phyloP scores from a whole-genome alignment of 2,329 filamentous ascomycete species.

The Tolypocladium inflatum region DNA sequence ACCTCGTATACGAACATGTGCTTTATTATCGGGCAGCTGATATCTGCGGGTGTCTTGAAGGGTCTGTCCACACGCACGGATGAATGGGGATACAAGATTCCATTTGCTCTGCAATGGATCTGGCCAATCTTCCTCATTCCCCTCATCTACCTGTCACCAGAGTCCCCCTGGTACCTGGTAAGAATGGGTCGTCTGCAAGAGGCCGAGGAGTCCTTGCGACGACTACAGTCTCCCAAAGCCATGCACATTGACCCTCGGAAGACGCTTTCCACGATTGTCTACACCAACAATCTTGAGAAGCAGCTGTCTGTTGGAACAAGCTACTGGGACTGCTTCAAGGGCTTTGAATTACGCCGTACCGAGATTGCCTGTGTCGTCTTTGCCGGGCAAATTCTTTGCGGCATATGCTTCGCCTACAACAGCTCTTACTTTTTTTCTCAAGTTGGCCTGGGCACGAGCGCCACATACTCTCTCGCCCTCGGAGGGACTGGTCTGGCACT shows the following conservation, averaged over 20 bases:
- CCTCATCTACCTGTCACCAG: constrained; percentile 31
- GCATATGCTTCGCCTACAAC: constrained; percentile 27
- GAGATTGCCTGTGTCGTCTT: constrained; percentile 25
- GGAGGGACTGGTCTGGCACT: constrained; percentile 28
- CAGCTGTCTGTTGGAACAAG: constrained; percentile 23
- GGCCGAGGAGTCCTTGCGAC: constrained; percentile 21
- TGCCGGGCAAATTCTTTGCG: constrained; percentile 25
- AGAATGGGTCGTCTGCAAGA: constrained; percentile 21
- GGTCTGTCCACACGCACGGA: constrained; percentile 17
- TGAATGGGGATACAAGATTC: constrained; percentile 36
- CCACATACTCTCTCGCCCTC: constrained; percentile 25
- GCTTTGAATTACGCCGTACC: constrained; percentile 28
- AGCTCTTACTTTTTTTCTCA: constrained; percentile 32
- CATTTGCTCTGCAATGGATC: constrained; percentile 39
- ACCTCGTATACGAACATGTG: constrained; percentile 37
- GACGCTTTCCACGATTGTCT: constrained; percentile 28
- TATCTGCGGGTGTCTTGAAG: constrained; percentile 23
- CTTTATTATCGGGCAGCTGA: constrained; percentile 35
- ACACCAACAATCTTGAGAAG: constrained; percentile 31
- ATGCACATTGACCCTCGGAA: constrained; percentile 21
- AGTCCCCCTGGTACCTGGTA: constrained; percentile 35
- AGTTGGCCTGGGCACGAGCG: constrained; percentile 18
- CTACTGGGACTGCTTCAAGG: constrained; percentile 34
- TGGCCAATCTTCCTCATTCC: constrained; percentile 34
- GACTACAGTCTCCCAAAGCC: constrained; percentile 16